Percentiles rank a stretch among this genome's conserved stretches.
Conservation (phyloP, 441 rosid species). For the Cnidoscolus chayamansa region DNA sequence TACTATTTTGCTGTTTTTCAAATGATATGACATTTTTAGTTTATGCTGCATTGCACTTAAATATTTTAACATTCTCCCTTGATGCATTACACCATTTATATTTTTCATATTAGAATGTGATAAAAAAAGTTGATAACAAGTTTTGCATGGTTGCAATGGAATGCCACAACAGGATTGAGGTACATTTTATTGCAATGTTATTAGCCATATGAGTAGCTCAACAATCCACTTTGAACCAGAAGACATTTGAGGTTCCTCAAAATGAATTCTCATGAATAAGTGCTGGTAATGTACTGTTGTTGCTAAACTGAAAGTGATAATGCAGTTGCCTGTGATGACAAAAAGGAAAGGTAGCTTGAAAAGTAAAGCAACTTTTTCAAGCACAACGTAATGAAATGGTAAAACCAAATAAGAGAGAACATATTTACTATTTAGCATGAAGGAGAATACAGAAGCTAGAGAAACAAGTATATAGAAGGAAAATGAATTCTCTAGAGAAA, state of each 20-base stretch:
- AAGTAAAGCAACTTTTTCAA: not conserved
- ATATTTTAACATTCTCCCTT: not conserved
- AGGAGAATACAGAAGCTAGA: too few relatives aligned
- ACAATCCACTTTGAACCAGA: not conserved
- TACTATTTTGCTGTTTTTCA: not conserved
- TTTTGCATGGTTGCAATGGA: not conserved
- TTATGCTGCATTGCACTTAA: not conserved
- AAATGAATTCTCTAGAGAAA: too few relatives aligned
- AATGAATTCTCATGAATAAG: not conserved
- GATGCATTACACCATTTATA: not conserved
- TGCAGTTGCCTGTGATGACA: not conserved
- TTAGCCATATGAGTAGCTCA: not conserved
- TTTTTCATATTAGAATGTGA: not conserved
- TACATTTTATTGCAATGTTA: not conserved
- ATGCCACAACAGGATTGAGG: not conserved
- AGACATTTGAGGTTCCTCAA: not conserved
- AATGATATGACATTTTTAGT: not conserved
- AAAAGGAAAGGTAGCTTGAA: not conserved
- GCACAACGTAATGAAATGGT: not conserved
- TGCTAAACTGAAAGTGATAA: not conserved
- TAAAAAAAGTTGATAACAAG: not conserved
- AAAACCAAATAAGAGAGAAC: slow-evolving; percentile 2
- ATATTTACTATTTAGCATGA: slow-evolving; percentile 1
- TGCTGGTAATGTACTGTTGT: not conserved
- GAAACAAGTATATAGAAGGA: too few relatives aligned